phyloP scores from a whole-genome alignment of 2,329 filamentous ascomycete species.

The Daldinia sp. region DNA sequence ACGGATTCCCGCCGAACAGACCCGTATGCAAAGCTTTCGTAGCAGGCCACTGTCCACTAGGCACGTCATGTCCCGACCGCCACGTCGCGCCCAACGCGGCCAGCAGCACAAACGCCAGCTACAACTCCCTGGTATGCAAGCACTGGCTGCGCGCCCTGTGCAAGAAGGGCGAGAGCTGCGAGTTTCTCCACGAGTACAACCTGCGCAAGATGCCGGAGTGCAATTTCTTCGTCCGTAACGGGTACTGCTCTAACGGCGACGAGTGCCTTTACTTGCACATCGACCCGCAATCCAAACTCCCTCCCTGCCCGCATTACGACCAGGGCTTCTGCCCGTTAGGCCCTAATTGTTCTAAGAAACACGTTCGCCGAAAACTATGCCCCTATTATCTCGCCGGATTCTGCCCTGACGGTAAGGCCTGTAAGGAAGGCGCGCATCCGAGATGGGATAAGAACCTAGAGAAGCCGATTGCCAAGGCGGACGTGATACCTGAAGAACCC shows the following conservation, averaged over 20 bases:
- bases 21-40: constrained; percentile 88
- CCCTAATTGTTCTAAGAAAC: constrained; percentile 85
- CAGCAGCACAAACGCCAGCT: constrained; percentile 57
- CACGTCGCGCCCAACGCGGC: constrained; percentile 61
- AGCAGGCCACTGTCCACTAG: constrained; percentile 85
- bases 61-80: constrained; percentile 83
- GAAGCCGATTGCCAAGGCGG: constrained; percentile 75
- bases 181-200: constrained; percentile 99
- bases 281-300: constrained; percentile 80
- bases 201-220: constrained; percentile 98
- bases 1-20: constrained; percentile 79
- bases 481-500: constrained; percentile 63
- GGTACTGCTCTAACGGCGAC: constrained; percentile 95
- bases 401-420: constrained; percentile 81
- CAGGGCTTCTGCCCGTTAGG: constrained; percentile 94
- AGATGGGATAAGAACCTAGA: constrained; percentile 80
- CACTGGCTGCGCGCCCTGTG: constrained; percentile 97
- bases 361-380: constrained; percentile 83
- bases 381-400: constrained; percentile 91
- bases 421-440: constrained; percentile 83
- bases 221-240: constrained; percentile 92
- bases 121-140: constrained; percentile 93
- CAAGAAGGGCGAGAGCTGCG: constrained; percentile 96
- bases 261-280: constrained; percentile 95
- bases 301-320: constrained; percentile 89